Percentiles rank a stretch among this genome's conserved stretches.
Evolutionary conservation across 768 basidiomycete species (phyloP).

Genomic region (Harrya chromipes): DNA sequence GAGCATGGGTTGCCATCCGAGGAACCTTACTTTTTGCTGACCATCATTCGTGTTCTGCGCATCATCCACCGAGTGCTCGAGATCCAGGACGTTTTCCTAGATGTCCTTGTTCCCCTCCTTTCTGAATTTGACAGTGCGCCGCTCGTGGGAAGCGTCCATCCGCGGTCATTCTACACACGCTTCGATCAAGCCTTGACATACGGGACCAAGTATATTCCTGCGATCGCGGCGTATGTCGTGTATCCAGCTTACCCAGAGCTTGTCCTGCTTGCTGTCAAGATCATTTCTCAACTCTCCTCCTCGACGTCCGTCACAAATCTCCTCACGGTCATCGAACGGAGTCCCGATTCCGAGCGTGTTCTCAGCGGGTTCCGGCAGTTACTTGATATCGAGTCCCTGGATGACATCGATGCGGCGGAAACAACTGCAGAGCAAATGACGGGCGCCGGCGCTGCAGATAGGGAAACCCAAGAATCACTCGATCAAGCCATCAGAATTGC

Average conservation of each 20-base stretch:
- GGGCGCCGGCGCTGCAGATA: slow-evolving; percentile 70
- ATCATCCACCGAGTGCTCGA: slow-evolving; percentile 81
- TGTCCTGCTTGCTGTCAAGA: slow-evolving; percentile 73
- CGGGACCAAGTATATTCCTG: slow-evolving; percentile 67
- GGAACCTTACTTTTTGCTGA: slow-evolving; percentile 66
- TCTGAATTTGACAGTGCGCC: slow-evolving; percentile 58
- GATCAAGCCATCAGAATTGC: slow-evolving; percentile 71
- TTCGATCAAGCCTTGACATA: slow-evolving; percentile 76
- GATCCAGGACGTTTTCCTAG: slow-evolving; percentile 85
- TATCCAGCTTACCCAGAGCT: slow-evolving; percentile 72
- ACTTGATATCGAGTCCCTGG: slow-evolving; percentile 57
- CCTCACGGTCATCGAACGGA: slow-evolving; percentile 74
- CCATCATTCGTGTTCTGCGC: slow-evolving; percentile 77
- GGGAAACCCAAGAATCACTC: slow-evolving; percentile 43
- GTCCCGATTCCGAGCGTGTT: slow-evolving; percentile 82
- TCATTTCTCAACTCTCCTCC: slow-evolving; percentile 62
- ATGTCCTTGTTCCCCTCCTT: slow-evolving; percentile 79
- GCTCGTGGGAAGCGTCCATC: slow-evolving; percentile 51
- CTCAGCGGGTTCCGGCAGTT: slow-evolving; percentile 72
- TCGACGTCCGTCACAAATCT: slow-evolving; percentile 70
- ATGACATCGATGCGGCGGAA: slow-evolving; percentile 61
- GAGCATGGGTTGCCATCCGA: slow-evolving; percentile 67
- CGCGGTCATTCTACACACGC: slow-evolving; percentile 66
- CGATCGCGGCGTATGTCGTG: slow-evolving; percentile 74
- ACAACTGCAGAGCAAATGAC: slow-evolving; percentile 57